Percentiles rank a stretch among this genome's conserved stretches.
Conservation (phyloP, 2,329 filamentous ascomycete genomes). For the Penicillium rolfsii region DNA sequence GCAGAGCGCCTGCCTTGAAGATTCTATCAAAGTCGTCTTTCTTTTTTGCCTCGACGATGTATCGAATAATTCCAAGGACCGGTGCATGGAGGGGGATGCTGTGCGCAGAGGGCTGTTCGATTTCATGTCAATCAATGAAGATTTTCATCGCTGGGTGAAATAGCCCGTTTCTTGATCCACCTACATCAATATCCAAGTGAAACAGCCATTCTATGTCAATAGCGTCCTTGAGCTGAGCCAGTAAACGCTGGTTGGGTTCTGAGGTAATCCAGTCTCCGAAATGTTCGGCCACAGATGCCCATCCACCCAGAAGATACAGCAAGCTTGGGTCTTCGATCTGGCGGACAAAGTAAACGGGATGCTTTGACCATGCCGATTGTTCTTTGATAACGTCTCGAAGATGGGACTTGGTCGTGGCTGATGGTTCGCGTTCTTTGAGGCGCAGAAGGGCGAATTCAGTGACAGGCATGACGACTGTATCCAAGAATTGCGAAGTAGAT, state of each 20-base stretch:
- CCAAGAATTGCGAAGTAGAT: background rate
- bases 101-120: background rate
- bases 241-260: conserved; percentile 45
- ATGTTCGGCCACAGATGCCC: conserved; percentile 50
- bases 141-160: background rate
- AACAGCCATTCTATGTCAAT: conserved; percentile 50
- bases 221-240: conserved; percentile 41
- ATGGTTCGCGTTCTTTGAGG: conserved; percentile 32
- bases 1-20: conserved; percentile 31
- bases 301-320: conserved; percentile 52
- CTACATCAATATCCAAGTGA: conserved; percentile 47
- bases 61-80: conserved; percentile 40
- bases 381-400: conserved; percentile 42
- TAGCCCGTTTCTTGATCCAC: background rate
- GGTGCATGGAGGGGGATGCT: conserved; percentile 35
- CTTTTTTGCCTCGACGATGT: conserved; percentile 33
- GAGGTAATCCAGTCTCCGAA: conserved; percentile 49
- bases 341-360: conserved; percentile 45
- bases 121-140: background rate
- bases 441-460: conserved; percentile 53
- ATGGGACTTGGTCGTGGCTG: conserved; percentile 29
- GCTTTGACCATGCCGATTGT: conserved; percentile 44
- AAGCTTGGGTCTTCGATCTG: conserved; percentile 50
- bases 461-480: conserved; percentile 13
- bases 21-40: conserved; percentile 32